Evolutionary conservation across 768 basidiomycete species (phyloP).

Genomic region (Cyclocybe cylindracea): DNA sequence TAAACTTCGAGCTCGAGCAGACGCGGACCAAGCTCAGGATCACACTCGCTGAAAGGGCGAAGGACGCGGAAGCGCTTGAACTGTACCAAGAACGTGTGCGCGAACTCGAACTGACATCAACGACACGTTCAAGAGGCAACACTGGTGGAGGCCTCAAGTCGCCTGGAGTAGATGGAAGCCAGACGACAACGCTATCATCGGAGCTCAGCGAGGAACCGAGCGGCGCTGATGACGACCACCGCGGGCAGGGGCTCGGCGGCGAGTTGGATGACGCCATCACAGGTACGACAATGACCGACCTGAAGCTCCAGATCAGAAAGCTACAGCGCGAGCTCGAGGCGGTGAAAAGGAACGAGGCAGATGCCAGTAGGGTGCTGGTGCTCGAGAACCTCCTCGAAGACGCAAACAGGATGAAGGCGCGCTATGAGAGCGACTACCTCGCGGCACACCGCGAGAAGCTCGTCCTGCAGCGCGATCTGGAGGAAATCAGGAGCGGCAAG

Average conservation of each 20-base stretch:
- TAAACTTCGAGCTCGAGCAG: constrained; percentile 80
- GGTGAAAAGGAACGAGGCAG: constrained; percentile 71
- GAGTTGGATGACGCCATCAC: constrained; percentile 87
- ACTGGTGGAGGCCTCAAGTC: constrained; percentile 17
- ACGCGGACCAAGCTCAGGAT: constrained; percentile 69
- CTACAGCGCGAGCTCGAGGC: constrained; percentile 81
- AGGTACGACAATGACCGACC: constrained; percentile 87
- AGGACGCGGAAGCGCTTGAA: constrained; percentile 83
- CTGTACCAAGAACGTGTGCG: constrained; percentile 88
- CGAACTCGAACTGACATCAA: constrained; percentile 78
- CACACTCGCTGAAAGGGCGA: constrained; percentile 64
- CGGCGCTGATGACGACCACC: constrained; percentile 45
- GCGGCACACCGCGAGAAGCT: constrained; percentile 82
- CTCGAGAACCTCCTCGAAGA: constrained; percentile 91
- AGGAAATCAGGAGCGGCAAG: constrained; percentile 90
- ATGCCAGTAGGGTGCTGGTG: constrained; percentile 77
- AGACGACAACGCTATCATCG: constrained; percentile 20
- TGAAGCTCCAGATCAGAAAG: constrained; percentile 84
- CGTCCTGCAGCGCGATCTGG: constrained; percentile 75
- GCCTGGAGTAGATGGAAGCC: constrained; percentile 15
- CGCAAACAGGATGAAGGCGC: constrained; percentile 84
- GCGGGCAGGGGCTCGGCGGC: constrained; percentile 67
- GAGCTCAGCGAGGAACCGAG: constrained; percentile 37
- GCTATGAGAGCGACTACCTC: constrained; percentile 89
- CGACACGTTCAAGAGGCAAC: constrained; percentile 39